A percentile compares a stretch with the other conserved stretches of the same genome.
These are phyloP conservation scores for Jatropha multifida DNA, from an alignment of 441 rosid species.

Conservation along the genomic window DNA sequence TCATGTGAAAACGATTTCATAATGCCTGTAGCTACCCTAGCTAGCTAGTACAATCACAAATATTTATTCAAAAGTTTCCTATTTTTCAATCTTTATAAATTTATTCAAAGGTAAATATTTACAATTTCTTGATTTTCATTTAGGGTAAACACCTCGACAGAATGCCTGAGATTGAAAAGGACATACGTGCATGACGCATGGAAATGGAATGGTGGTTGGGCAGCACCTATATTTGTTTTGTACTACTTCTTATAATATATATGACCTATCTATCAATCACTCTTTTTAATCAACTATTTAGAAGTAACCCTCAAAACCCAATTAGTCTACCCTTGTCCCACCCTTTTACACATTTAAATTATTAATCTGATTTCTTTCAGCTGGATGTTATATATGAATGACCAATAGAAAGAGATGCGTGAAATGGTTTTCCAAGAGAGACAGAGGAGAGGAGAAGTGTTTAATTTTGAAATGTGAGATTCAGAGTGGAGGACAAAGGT, in stretches of 20 bases:
- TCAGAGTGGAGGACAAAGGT: slow-evolving; percentile 38
- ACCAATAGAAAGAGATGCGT: not conserved
- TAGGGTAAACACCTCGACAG: not conserved
- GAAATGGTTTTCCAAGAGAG: not conserved
- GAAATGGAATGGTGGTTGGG: slow-evolving; percentile 1
- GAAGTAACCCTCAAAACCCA: not conserved
- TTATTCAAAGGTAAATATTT: too few species aligned
- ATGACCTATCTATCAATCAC: too few species aligned
- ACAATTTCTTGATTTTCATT: not conserved
- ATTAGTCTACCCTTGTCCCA: not conserved
- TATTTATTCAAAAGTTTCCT: too few species aligned
- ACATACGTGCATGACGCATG: slow-evolving; percentile 3
- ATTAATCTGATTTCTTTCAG: too few species aligned
- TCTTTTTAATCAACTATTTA: not conserved
- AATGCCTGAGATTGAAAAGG: slow-evolving; percentile 7
- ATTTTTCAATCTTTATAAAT: not conserved
- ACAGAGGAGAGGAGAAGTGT: not conserved
- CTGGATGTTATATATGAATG: not conserved
- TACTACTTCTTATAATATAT: not conserved
- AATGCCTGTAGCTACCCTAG: too few species aligned
- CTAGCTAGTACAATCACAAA: too few species aligned
- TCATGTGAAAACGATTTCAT: too few species aligned
- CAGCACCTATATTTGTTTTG: not conserved
- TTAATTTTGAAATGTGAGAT: slow-evolving; percentile 25
- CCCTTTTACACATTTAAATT: too few species aligned